Base-by-base conservation (phyloP, 2,329 filamentous ascomycete species). In the Phialocephala subalpina region DNA sequence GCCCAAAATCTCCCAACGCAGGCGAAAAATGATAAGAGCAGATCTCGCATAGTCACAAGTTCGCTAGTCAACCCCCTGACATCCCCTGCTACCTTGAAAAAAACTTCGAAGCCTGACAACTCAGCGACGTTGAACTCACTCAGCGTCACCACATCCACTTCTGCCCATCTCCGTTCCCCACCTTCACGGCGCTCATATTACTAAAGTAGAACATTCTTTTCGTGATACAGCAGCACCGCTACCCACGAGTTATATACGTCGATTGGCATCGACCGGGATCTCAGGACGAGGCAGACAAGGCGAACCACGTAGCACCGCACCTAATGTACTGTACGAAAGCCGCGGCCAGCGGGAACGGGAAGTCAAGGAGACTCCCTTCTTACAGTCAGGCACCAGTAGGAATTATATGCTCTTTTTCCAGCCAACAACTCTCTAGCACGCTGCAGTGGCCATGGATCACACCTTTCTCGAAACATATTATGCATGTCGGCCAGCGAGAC, bases 271-370 rank as follows among this genome's bases (percentile, higher is more conserved):
- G 22, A 27, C 60, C 62, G 38, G 58, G 47, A 55, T 67, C 18
- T 56, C 36, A 42, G 38, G 58, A 61, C 68, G 66, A 73, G 67
- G 72, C 69, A 69, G 68, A 68, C 63, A 69, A 70, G 73, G 74
- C 74, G 70, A 72, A 70, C 65, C 74, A 76, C 73, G 74, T 76
- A 69, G 74, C 73, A 74, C 55, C 16, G 29, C 45, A 40, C 36
- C 63, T 33, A 27, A 62, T 65, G 59, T 70, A 67, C 70, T 65
- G 59, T 70, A 67, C 70, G 70, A 38, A 56, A 53, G 59, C 59
- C 38, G 63, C 66, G 65, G 65, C 60, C 65, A 62, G 60, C 60
- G 68, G 70, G 59, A 63, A 62, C 67, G 65, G 62, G 66, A 42
- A 66, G 65, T 57, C 57, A 35, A 49, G 27, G 60, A 36, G 20